Base-by-base conservation (phyloP, 2,329 filamentous ascomycete species). In the Fusarium xyrophilum region DNA sequence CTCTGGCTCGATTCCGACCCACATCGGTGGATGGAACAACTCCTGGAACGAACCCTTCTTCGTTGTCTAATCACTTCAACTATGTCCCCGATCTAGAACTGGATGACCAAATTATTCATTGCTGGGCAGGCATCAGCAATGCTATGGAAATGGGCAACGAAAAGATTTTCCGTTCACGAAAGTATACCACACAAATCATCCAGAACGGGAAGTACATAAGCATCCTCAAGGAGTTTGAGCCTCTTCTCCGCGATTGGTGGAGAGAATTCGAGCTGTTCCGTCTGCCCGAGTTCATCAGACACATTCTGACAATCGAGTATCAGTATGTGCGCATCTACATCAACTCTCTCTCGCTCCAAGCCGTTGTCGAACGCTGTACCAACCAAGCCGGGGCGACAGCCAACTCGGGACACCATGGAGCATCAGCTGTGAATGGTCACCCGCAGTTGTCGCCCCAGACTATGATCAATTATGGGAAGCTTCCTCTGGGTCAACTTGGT, bases 261-360 rank as follows among this genome's bases (percentile, higher is more conserved):
- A 86, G 85, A 42, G 91, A 94, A 64, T 94, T 97, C 75, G 91
- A 97, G 72, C 85, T 88, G n/a, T 91, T 92, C 73, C 86, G 87
- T 58, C 83, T 91, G 54, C 89, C 89, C 5, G 86, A 82, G 25
- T 90, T 86, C 67, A 89, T 89, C 69, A 82, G 86, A 32, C 89
- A 93, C 76, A 94, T 98, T 61, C 83, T 99, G 32, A 91, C 89
- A 11, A 97, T 98, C 69, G 96, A 99, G 81, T 97, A 96, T 75
- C 93, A 98, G 75, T 97, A 97, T 76, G 93, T 95, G 28, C 88
- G 95, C 74, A 91, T 97, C 52, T 98, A 98, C 76, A 87, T 97
- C 81, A 97, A 98, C 78, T 97, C 94, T 2, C 84, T 99, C 4
- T 94, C 94, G 4, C 83, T 99, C 4, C 96, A 99, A 80, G 96